Evolutionary conservation across 768 basidiomycete species (phyloP), one percentile per base, ranked within the genome.

Genomic region (Calocera cornea): DNA sequence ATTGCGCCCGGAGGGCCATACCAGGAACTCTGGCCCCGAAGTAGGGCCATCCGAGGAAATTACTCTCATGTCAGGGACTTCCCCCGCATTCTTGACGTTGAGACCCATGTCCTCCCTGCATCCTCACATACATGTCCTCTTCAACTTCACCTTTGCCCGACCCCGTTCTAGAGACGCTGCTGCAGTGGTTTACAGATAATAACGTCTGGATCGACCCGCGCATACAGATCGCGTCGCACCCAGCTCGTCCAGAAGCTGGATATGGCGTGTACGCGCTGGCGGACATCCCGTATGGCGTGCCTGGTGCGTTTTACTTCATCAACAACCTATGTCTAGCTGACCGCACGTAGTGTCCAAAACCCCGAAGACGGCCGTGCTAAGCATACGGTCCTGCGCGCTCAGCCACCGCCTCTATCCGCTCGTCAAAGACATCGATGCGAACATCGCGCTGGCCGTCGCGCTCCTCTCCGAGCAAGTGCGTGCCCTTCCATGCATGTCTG

Each of bases 391-490:
- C 24, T 72, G 71, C 29, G 47, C 70, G 14, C 68, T 75, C 34
- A 66, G 72, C 3, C 50, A 24, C 2, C 27, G 8, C 27, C 67
- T 50, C 7, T 41, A n/a, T 38, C 31, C 49, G 19, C 38, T 65
- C 5, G 49, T 54, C 34, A 63, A 41, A 22, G 33, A 49, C 17
- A 47, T 68, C 19, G 34, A 70, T 8, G 34, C 70, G 2, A 70
- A 76, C 22, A 68, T 77, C n/a, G 71, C 70, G 10, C 72, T 80
- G 17, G 68, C 77, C 1, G 49, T 77, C 1, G 72, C 73, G 17
- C 69, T 78, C 27, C 69, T 78, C 1, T 73, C 75, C 67, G 79
- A 80, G 68, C 66, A 76, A 14, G 68, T 69, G 54, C 41, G 66
- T 27, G 7, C 5, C 14, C 1, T 29, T 50, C 17, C 19, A 0